These are phyloP conservation scores for Plectosphaerella cucumerina DNA, from an alignment of 2,329 filamentous ascomycete species.

Conservation along the genomic window DNA sequence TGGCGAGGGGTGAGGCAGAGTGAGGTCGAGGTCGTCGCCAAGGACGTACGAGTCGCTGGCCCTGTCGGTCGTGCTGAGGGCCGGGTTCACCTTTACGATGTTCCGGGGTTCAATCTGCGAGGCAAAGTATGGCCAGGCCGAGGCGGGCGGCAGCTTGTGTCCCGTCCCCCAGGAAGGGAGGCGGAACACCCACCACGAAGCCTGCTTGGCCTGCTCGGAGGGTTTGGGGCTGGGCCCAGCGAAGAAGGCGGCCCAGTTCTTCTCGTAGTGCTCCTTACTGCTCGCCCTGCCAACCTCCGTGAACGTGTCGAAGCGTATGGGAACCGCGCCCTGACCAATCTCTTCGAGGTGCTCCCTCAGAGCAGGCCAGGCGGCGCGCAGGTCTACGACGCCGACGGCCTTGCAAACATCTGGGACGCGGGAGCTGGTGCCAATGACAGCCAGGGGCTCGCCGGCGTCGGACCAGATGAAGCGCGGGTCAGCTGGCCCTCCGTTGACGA, in stretches of 20 bases:
- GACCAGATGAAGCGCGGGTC: constrained; percentile 11
- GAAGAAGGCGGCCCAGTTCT: constrained; percentile 12
- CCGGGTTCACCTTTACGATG: constrained; percentile 2
- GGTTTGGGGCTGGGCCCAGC: constrained; percentile 5
- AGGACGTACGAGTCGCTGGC: too few relatives aligned
- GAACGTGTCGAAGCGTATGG: constrained; percentile 5
- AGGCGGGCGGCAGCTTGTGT: too few relatives aligned
- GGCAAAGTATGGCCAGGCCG: too few relatives aligned
- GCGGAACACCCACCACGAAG: too few relatives aligned
- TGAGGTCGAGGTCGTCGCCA: too few relatives aligned
- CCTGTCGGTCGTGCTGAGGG: not conserved
- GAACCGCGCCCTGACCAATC: constrained; percentile 9
- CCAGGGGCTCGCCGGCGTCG: constrained; percentile 10
- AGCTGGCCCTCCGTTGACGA: constrained; percentile 8
- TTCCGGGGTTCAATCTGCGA: not conserved
- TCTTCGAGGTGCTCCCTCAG: constrained; percentile 7
- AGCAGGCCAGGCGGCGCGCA: constrained; percentile 9
- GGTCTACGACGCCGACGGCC: constrained; percentile 6
- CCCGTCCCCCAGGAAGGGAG: too few relatives aligned
- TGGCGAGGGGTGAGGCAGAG: too few relatives aligned
- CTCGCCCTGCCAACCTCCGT: constrained; percentile 5
- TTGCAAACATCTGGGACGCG: constrained; percentile 6
- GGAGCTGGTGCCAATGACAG: constrained; percentile 9
- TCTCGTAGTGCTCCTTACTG: constrained; percentile 5
- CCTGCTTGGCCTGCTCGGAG: too few relatives aligned